A percentile compares a stretch with the other conserved stretches of the same genome.
Evolutionary conservation across 805 yeast genomes (phyloP).

Genomic region (Ogataea siamensis): DNA sequence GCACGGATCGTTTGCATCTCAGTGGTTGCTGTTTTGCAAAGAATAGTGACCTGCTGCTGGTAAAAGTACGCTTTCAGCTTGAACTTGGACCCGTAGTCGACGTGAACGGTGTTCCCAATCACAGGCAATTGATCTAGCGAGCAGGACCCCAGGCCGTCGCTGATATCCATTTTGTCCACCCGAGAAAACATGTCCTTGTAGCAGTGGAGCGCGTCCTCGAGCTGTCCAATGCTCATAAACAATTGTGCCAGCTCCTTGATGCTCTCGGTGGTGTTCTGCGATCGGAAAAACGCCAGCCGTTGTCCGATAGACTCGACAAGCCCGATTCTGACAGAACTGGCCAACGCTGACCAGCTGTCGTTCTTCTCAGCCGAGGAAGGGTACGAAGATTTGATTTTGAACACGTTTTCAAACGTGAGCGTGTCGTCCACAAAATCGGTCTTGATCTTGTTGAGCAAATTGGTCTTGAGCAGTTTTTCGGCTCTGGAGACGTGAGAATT

Average conservation of each 20-base stretch:
- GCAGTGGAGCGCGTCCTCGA: constrained; percentile 57
- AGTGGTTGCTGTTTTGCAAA: constrained; percentile 28
- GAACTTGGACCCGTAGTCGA: constrained; percentile 14
- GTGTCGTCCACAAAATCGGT: constrained; percentile 31
- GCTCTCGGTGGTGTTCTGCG: constrained; percentile 17
- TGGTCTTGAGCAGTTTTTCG: constrained; percentile 31
- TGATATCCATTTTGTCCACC: constrained; percentile 15
- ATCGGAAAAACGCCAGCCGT: constrained; percentile 42
- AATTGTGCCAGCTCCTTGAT: constrained; percentile 37
- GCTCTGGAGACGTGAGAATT: constrained; percentile 23
- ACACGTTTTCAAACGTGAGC: constrained; percentile 35
- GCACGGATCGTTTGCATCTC: constrained; percentile 31
- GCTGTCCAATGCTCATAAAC: constrained; percentile 47
- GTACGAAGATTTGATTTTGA: constrained; percentile 39
- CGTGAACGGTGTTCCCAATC: constrained; percentile 2
- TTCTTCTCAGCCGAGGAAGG: constrained; percentile 36
- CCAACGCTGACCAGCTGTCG: constrained; percentile 52
- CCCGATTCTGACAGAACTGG: constrained; percentile 45
- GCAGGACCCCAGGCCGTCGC: constrained; percentile 20
- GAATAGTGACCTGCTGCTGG: constrained; percentile 19
- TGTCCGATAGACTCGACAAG: constrained; percentile 52
- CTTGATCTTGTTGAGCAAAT: constrained; percentile 31
- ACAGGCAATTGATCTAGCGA: constrained; percentile 13
- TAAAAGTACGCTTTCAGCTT: constrained; percentile 25
- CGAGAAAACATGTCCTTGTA: constrained; percentile 45